These are phyloP conservation scores for Babesia bigemina DNA, from an alignment of 169 alveolate species.

Conservation along the genomic window DNA sequence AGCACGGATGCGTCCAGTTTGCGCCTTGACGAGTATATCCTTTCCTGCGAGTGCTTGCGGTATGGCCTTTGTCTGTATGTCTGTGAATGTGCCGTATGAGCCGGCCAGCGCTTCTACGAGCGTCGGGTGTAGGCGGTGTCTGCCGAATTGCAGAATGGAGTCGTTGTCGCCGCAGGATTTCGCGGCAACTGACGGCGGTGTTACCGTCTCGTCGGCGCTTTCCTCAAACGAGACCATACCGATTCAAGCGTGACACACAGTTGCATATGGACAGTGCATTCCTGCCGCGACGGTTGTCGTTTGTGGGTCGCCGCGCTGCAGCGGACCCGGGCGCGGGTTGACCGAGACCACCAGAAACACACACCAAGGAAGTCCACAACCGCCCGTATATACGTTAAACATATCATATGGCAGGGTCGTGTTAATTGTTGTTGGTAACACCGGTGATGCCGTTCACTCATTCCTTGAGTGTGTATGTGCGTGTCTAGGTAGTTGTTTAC, in stretches of 20 bases:
- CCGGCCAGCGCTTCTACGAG: constrained; percentile 38
- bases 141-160: constrained; percentile 37
- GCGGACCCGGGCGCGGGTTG: too few species aligned
- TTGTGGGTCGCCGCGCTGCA: background rate
- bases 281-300: background rate
- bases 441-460: too few species aligned
- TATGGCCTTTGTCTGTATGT: constrained; percentile 62
- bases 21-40: constrained; percentile 72
- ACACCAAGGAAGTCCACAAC: too few species aligned
- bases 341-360: too few species aligned
- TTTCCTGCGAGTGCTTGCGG: constrained; percentile 70
- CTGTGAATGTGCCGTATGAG: too few species aligned
- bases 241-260: background rate
- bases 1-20: constrained; percentile 75
- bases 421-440: too few species aligned
- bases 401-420: too few species aligned
- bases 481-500: too few species aligned
- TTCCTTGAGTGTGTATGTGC: too few species aligned
- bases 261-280: background rate
- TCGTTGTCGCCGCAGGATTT: constrained; percentile 19
- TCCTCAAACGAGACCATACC: constrained; percentile 28
- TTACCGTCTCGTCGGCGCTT: background rate
- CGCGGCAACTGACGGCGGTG: background rate
- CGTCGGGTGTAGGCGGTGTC: constrained; percentile 40
- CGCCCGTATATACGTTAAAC: too few species aligned